Conservation (phyloP, 768 basidiomycete genomes). For the Glaciozyma martinii region DNA sequence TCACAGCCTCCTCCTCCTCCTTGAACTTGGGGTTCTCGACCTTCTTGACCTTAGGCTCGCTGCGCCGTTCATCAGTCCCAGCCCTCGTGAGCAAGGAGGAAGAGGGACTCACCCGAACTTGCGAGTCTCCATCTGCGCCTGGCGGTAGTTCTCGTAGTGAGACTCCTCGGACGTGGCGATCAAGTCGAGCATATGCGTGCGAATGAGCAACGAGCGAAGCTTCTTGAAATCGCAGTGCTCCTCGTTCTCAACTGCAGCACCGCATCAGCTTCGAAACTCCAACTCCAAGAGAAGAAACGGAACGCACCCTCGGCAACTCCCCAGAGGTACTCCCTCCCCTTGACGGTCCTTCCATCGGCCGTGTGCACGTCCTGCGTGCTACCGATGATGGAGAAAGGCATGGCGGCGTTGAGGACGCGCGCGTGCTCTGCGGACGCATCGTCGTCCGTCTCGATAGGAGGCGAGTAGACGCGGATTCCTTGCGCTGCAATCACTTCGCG, state of each 20-base stretch:
- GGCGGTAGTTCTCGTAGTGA: constrained; percentile 97
- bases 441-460: constrained; percentile 80
- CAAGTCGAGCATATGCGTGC: constrained; percentile 97
- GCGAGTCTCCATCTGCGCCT: constrained; percentile 98
- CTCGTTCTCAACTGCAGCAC: constrained; percentile 80
- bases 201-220: constrained; percentile 84
- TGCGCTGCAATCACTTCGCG: constrained; percentile 84
- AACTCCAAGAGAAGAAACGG: background rate
- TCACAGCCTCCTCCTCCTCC: constrained; percentile 82
- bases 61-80: background rate
- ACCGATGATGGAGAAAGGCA: constrained; percentile 98
- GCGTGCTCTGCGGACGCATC: constrained; percentile 82
- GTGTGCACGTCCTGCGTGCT: constrained; percentile 91
- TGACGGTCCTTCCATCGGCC: constrained; percentile 80
- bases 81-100: background rate
- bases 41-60: constrained; percentile 93
- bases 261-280: background rate
- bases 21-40: constrained; percentile 99
- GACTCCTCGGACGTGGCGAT: constrained; percentile 90
- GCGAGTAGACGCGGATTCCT: constrained; percentile 87
- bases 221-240: constrained; percentile 99
- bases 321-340: constrained; percentile 98
- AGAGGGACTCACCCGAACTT: constrained; percentile 59
- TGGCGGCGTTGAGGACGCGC: constrained; percentile 69
- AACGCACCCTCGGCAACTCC: constrained; percentile 92